Evolutionary conservation across 2,329 filamentous ascomycete species (phyloP).

Genomic region (Ophioceras dolichostomum): DNA sequence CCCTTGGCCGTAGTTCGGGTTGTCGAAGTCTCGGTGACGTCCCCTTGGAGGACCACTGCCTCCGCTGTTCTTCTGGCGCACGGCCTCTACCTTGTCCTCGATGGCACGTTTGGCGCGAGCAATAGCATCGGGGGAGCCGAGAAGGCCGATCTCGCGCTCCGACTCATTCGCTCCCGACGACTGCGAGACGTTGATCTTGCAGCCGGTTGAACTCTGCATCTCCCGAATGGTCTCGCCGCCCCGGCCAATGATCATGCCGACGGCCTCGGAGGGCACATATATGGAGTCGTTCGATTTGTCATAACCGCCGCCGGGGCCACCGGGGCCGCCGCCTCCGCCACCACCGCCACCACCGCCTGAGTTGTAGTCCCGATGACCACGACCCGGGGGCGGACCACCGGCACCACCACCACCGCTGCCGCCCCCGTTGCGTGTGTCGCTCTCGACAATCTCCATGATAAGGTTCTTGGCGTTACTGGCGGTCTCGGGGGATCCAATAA

Average conservation of each 20-base stretch:
- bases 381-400: slow-evolving; percentile 9
- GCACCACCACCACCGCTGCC: slow-evolving; percentile 21
- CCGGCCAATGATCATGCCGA: slow-evolving; percentile 95
- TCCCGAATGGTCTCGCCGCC: slow-evolving; percentile 89
- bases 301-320: slow-evolving; percentile 23
- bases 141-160: slow-evolving; percentile 76
- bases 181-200: slow-evolving; percentile 90
- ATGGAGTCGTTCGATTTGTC: slow-evolving; percentile 77
- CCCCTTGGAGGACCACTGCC: slow-evolving; percentile 30
- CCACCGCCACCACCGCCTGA: slow-evolving; percentile 23
- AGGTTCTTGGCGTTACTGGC: slow-evolving; percentile 71
- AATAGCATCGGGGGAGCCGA: slow-evolving; percentile 67
- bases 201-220: slow-evolving; percentile 77
- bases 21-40: slow-evolving; percentile 39
- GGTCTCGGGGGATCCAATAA: slow-evolving; percentile 68
- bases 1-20: slow-evolving; percentile 38
- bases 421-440: slow-evolving; percentile 55
- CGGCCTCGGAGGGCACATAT: slow-evolving; percentile 77
- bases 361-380: slow-evolving; percentile 1
- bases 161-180: slow-evolving; percentile 65
- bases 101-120: slow-evolving; percentile 72
- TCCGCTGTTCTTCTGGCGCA: slow-evolving; percentile 45
- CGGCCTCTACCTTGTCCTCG: slow-evolving; percentile 83
- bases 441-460: slow-evolving; percentile 90
- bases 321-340: slow-evolving; percentile 23